phyloP scores from a whole-genome alignment of 495 filamentous ascomycete genomes.

The Hyaloscypha variabilis region DNA sequence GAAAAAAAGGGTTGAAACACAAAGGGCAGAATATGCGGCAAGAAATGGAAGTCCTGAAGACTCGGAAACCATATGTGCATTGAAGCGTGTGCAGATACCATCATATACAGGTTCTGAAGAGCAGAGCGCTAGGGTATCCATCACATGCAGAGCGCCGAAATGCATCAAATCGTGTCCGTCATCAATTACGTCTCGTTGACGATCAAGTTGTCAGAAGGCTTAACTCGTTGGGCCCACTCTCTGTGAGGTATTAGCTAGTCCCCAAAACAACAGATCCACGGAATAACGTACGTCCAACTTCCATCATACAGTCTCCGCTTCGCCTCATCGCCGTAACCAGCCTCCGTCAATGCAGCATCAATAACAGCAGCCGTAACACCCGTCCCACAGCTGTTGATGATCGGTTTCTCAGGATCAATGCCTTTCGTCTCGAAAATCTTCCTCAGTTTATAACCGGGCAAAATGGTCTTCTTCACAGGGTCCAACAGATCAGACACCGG shows the following conservation, averaged over 20 bases:
- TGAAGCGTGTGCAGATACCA: constrained; percentile 1
- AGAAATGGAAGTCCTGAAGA: neutral
- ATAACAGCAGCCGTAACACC: constrained; percentile 94
- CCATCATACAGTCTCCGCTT: constrained; percentile 88
- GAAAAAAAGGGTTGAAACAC: too few relatives aligned
- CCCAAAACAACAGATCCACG: neutral
- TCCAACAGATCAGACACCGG: constrained; percentile 81
- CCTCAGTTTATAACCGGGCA: constrained; percentile 69
- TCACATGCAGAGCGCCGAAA: constrained; percentile 30
- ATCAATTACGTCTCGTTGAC: constrained; percentile 25
- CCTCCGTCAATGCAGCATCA: constrained; percentile 81
- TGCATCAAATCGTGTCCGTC: constrained; percentile 14
- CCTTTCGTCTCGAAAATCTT: constrained; percentile 77
- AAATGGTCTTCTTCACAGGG: constrained; percentile 76
- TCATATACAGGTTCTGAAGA: constrained; percentile 13
- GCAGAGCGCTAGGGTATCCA: constrained; percentile 29
- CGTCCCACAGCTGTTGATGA: constrained; percentile 90
- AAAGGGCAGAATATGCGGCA: too few relatives aligned
- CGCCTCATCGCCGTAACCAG: constrained; percentile 68
- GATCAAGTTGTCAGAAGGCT: constrained; percentile 61
- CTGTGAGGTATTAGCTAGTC: constrained; percentile 40
- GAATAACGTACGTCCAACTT: constrained; percentile 87
- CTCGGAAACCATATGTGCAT: constrained; percentile 5
- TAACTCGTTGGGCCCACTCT: constrained; percentile 77
- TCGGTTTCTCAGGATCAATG: constrained; percentile 77